These are phyloP conservation scores for Yamadazyma oceani DNA, from an alignment of 1,139 yeast genomes.

Conservation along the genomic window DNA sequence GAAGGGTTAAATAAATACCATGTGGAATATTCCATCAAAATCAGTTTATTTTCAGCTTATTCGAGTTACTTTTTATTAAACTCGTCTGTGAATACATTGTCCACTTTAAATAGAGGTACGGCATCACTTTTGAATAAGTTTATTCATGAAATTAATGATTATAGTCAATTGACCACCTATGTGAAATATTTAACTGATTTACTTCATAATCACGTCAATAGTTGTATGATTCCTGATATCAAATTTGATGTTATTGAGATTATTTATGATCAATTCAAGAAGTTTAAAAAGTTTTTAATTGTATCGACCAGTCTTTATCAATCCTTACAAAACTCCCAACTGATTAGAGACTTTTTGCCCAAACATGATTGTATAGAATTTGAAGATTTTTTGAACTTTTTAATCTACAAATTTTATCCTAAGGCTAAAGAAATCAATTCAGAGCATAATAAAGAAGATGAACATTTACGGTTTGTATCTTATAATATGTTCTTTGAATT, in stretches of 20 bases:
- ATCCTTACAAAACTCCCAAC: conserved; percentile 13
- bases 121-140: conserved; percentile 32
- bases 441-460: conserved; percentile 20
- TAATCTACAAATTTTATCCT: conserved; percentile 30
- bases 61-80: conserved; percentile 35
- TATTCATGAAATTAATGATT: conserved; percentile 22
- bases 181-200: conserved; percentile 26
- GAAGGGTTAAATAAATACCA: conserved; percentile 31
- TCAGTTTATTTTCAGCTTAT: conserved; percentile 41
- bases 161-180: conserved; percentile 23
- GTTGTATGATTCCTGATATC: conserved; percentile 36
- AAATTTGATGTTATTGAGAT: conserved; percentile 26
- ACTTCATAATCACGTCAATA: conserved; percentile 27
- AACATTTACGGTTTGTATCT: conserved; percentile 15
- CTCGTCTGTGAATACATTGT: conserved; percentile 33
- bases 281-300: conserved; percentile 24
- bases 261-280: conserved; percentile 16
- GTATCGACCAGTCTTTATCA: conserved; percentile 17
- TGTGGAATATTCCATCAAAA: conserved; percentile 37
- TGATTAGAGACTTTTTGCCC: conserved; percentile 17
- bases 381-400: conserved; percentile 28
- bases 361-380: conserved; percentile 27
- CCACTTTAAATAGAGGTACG: conserved; percentile 37
- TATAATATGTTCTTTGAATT: conserved; percentile 32
- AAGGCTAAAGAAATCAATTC: conserved; percentile 26